These are phyloP conservation scores for Mortierella sp. DNA, from an alignment of 371 early-diverging fungal genomes.

Conservation along the genomic window DNA sequence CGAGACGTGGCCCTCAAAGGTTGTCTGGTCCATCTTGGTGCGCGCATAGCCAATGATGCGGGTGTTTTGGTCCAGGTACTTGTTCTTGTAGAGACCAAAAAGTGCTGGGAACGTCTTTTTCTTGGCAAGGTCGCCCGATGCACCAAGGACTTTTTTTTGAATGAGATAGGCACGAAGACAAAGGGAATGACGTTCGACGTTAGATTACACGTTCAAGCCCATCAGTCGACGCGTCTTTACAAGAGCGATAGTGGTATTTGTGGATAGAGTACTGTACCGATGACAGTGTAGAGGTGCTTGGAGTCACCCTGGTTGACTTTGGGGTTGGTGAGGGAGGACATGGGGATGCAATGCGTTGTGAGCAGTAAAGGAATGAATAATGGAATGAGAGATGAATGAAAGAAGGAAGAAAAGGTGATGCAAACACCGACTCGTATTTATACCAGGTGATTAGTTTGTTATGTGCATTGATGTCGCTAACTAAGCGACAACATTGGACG, in stretches of 20 bases:
- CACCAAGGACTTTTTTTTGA: slow-evolving; percentile 79
- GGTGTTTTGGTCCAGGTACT: slow-evolving; percentile 81
- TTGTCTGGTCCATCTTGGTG: slow-evolving; percentile 78
- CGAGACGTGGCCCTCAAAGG: slow-evolving; percentile 84
- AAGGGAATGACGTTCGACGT: not conserved
- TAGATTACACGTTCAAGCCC: not conserved
- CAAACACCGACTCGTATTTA: slow-evolving; percentile 2
- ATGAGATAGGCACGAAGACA: not conserved
- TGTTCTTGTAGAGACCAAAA: slow-evolving; percentile 85
- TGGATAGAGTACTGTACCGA: slow-evolving; percentile 29
- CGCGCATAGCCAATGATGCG: slow-evolving; percentile 98
- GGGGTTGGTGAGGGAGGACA: slow-evolving; percentile 20
- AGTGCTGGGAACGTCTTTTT: slow-evolving; percentile 99
- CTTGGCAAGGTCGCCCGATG: slow-evolving; percentile 96
- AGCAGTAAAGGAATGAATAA: not conserved
- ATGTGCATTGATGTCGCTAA: not conserved
- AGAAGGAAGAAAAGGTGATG: too few species aligned
- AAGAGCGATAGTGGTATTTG: not conserved
- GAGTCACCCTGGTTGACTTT: slow-evolving; percentile 22
- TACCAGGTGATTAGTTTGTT: not conserved
- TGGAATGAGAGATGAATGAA: slow-evolving; percentile 7
- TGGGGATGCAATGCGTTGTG: not conserved
- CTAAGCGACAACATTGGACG: slow-evolving; percentile 37
- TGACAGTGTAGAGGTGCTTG: slow-evolving; percentile 50
- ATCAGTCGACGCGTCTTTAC: not conserved